Percentiles rank a stretch among this genome's conserved stretches.
Evolutionary conservation across 2,329 filamentous ascomycete genomes (phyloP).

Genomic region (Fusarium papillatum): DNA sequence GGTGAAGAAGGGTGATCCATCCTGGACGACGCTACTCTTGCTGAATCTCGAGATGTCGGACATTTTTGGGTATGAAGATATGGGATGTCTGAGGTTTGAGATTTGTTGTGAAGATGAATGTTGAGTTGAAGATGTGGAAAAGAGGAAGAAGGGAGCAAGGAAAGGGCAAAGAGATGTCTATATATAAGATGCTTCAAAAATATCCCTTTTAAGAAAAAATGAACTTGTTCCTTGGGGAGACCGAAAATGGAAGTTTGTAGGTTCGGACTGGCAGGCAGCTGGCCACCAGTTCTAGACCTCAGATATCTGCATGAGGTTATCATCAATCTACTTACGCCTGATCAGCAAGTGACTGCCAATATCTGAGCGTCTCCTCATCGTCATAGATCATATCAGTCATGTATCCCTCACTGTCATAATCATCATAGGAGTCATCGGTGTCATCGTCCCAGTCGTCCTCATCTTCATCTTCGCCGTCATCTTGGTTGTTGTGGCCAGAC

Average conservation of each 20-base stretch:
- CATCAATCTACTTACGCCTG: not conserved
- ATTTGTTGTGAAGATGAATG: not conserved
- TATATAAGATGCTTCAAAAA: not conserved
- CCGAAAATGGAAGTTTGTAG: not conserved
- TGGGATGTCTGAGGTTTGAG: not conserved
- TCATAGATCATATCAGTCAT: not conserved
- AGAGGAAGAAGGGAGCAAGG: not conserved
- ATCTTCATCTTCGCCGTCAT: not conserved
- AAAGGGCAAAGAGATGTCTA: not conserved
- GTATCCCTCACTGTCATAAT: not conserved
- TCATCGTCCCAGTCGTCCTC: not conserved
- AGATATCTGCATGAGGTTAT: not conserved
- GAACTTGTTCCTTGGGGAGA: no score
- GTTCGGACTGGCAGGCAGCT: not conserved
- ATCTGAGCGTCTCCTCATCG: not conserved
- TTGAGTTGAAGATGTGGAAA: not conserved
- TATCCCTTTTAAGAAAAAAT: not conserved
- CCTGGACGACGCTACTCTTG: not conserved
- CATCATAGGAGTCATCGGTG: not conserved
- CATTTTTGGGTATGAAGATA: not conserved
- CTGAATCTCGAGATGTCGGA: not conserved
- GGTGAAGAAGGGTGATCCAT: constrained; percentile 1
- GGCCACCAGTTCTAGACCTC: not conserved
- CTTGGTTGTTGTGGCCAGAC: not conserved
- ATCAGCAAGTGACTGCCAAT: not conserved